Evolutionary conservation across 2,329 filamentous ascomycete species (phyloP).

Genomic region (Nemania bipapillata): DNA sequence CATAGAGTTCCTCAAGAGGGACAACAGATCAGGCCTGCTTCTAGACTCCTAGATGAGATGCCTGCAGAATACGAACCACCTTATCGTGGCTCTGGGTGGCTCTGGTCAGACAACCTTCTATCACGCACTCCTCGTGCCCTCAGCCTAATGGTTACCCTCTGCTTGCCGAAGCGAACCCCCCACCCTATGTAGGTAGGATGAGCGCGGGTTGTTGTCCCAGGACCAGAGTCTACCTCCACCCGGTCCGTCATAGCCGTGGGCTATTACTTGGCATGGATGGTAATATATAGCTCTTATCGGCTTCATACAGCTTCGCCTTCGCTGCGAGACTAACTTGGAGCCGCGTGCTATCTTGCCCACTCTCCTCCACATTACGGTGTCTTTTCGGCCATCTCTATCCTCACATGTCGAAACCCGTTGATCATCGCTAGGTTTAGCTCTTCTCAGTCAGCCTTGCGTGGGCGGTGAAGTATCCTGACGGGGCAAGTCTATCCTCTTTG

Average conservation of each 20-base stretch:
- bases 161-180: constrained; percentile 35
- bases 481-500: constrained; percentile 23
- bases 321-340: constrained; percentile 24
- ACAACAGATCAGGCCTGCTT: background rate
- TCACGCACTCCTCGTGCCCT: constrained; percentile 4
- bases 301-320: constrained; percentile 25
- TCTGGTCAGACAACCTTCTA: constrained; percentile 3
- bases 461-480: constrained; percentile 17
- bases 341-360: constrained; percentile 38
- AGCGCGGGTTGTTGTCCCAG: constrained; percentile 26
- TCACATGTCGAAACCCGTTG: constrained; percentile 19
- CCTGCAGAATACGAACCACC: background rate
- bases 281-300: constrained; percentile 39
- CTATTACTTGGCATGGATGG: constrained; percentile 35
- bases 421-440: constrained; percentile 38
- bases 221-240: constrained; percentile 33
- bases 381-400: constrained; percentile 40
- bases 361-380: constrained; percentile 43
- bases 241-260: constrained; percentile 41
- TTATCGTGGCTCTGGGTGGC: constrained; percentile 8
- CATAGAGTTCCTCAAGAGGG: background rate
- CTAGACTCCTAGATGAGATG: background rate
- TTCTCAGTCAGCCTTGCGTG: constrained; percentile 31
- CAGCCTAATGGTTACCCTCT: constrained; percentile 27
- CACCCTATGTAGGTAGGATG: constrained; percentile 25